Evolutionary conservation across 2,329 filamentous ascomycete species (phyloP), one percentile per base, ranked within the genome.

Genomic region (Plenodomus tracheiphilus): DNA sequence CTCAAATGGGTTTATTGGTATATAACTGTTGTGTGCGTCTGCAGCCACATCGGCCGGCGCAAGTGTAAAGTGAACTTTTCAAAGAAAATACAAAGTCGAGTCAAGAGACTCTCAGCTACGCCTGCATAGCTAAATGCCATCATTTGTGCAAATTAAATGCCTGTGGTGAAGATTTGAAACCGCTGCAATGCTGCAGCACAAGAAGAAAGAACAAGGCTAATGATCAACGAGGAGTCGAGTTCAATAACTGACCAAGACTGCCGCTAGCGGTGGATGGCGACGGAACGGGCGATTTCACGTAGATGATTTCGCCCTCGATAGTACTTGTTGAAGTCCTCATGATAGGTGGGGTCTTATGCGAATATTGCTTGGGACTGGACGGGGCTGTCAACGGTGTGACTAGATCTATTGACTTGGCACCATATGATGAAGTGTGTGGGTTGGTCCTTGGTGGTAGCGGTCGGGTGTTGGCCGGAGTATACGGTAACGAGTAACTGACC

Each of bases 401-500:
- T 6, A 79, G 71, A 35, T 78, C 75, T 45, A 77, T 72, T 1
- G 70, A 74, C 49, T 69, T 68, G n/a, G 68, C 69, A 28, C 68
- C 68, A 52, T 72, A 75, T 7, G 69, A 74, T 13, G 68, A 65
- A 40, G 64, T 66, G 43, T 72, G 63, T 16, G 72, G 73, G 56
- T 72, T 73, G 32, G 67, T 72, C 54, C 72, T 66, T 5, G 70
- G 71, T 34, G 69, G 69, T 6, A 75, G 59, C 1, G 74, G 74
- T 38, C 74, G 65, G 11, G 58, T 68, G 28, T 56, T 59, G 22
- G 65, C 67, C 3, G 71, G 71, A 5, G 70, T 72, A 30, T 73
- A 75, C 5, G 73, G 70, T n/a, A 74, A 63, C 11, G 76, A 79
- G 38, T 71, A 76, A 59, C 74, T 75, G 45, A 74, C 59, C 7